Evolutionary conservation across 1,284 basidiomycete species (phyloP), one percentile per base, ranked within the genome.

Genomic region (Erythrobasidium hasegawianum): DNA sequence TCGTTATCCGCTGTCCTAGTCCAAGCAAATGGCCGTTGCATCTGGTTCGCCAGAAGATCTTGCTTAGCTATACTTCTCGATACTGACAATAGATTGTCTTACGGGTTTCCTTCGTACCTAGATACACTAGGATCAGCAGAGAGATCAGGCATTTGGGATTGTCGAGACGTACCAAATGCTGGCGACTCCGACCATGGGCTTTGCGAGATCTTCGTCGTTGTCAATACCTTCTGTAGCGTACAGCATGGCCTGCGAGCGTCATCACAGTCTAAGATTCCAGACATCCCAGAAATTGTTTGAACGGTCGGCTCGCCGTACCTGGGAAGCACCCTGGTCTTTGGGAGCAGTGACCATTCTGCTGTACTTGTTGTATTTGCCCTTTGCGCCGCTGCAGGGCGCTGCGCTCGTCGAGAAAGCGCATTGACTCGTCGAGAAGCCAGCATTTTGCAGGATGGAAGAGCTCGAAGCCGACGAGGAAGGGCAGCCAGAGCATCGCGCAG

Each of bases 161-260:
- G 38, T 40, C 29, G 27, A 50, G 9, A 57, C 86, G 78, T 75
- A 93, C 93, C 93, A 97, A 33, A 97, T 88, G 72, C 89, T 93
- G 7, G 87, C 93, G 45, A 97, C 86, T 68, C 93, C 93, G 68
- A 97, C 88, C 93, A 97, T 96, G 62, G 92, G 86, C 78, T 94
- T 96, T 74, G 89, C 81, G 70, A 97, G 64, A 71, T 97, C 93
- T 13, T 81, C 83, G 70, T 92, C 87, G 26, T 74, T 79, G 29
- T 84, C 80, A 68, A 97, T 83, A 26, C 90, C 92, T 27, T 96
- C 93, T 1, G 93, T 97, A 20, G 92, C 93, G 77, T 93, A 97
- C 55, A 97, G 80, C 93, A 97, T 97, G 27, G 93, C 93, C 89
- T 93, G 68, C n/a, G 2, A 49, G 64, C 39, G 26, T 47, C 43